Evolutionary conservation across 2,329 filamentous ascomycete species (phyloP).

Genomic region (Beauveria australis): DNA sequence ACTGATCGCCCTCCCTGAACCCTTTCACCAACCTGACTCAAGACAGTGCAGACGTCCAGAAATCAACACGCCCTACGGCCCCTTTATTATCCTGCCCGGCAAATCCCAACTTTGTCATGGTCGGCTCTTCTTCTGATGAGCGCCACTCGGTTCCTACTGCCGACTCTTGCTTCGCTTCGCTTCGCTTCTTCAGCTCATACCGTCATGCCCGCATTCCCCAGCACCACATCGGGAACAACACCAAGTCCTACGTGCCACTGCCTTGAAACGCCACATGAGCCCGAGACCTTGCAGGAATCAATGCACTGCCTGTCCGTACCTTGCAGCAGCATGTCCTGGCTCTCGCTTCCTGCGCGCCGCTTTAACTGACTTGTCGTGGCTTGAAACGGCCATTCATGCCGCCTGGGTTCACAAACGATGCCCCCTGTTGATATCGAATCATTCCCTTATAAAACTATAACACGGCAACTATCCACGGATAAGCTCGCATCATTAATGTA

Average conservation of each 20-base stretch:
- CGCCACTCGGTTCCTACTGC: neutral
- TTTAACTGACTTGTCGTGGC: neutral
- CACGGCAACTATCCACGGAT: neutral
- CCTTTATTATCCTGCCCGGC: neutral
- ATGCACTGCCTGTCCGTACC: neutral
- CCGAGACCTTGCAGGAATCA: neutral
- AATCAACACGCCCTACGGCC: neutral
- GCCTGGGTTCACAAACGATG: neutral
- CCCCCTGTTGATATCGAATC: neutral
- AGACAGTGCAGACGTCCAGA: neutral
- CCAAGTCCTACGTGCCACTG: neutral
- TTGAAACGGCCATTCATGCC: neutral
- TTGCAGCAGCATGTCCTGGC: neutral
- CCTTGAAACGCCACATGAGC: constrained; percentile 2
- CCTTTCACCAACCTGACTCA: neutral
- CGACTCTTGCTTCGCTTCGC: neutral
- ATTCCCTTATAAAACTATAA: neutral
- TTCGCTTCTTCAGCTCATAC: too few species aligned
- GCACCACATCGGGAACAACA: neutral
- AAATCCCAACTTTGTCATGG: neutral
- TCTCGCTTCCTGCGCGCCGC: neutral
- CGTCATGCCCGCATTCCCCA: neutral
- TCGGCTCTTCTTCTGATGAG: neutral
- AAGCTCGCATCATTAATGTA: neutral
- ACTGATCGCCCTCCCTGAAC: neutral